Evolutionary conservation across 306 rosid genomes (phyloP).

Genomic region (Acacia crassicarpa): DNA sequence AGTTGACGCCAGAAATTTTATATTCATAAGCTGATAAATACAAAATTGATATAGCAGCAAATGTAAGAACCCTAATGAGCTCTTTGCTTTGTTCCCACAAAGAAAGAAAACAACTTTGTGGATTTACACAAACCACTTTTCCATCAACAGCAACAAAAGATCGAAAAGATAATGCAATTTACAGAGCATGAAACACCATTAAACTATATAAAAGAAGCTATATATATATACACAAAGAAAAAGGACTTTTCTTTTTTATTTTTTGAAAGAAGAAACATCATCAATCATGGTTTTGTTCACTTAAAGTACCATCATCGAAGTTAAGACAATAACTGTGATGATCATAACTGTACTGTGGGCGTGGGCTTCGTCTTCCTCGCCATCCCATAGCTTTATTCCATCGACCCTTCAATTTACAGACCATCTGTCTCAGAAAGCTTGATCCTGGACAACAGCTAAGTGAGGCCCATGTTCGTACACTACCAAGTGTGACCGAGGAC

Average conservation of each 20-base stretch:
- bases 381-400: conserved; percentile 52
- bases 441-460: conserved; percentile 24
- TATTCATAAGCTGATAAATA: not conserved
- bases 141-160: not conserved
- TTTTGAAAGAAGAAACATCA: not conserved
- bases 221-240: not conserved
- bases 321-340: conserved; percentile 65
- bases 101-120: not conserved
- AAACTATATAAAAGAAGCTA: not conserved
- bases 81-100: not conserved
- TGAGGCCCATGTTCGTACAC: conserved; percentile 1
- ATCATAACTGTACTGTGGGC: conserved; percentile 55
- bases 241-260: not conserved
- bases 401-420: conserved; percentile 52
- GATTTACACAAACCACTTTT: not conserved
- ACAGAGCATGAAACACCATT: not conserved
- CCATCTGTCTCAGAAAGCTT: conserved; percentile 32
- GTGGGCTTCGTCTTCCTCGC: conserved; percentile 31
- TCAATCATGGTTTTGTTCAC: conserved; percentile 22
- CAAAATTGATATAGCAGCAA: not conserved
- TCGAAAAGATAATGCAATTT: not conserved
- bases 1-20: not conserved
- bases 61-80: not conserved
- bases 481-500: conserved; percentile 41
- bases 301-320: conserved; percentile 56